Base-by-base conservation (phyloP, 441 rosid species). In the Erodium trifolium region DNA sequence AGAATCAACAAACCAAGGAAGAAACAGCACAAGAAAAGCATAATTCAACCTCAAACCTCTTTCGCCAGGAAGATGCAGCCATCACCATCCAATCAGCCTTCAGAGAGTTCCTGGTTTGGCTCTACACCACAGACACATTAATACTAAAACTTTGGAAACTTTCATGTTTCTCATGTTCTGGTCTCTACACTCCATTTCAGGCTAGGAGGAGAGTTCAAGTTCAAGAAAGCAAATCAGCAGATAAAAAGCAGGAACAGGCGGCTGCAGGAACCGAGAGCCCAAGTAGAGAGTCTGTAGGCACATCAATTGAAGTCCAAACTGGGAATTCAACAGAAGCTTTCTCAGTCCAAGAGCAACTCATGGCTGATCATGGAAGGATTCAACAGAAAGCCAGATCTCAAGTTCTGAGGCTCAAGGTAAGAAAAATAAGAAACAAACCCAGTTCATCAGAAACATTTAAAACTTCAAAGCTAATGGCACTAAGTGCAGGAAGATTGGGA, bases 401-500 rank as follows among this genome's bases (percentile, higher is more conserved):
- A 63, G 73, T 78, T 79, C 60, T 77, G 39, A 86, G 72, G 79
- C 76, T 83, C 62, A 90, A 86, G 98, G 91, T 87, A 75, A 73
- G 63, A 23, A 19, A 19, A 59, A 68, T 55, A 67, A 9, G 0
- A 19, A 67, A 29, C 1, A 34, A 16, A 35, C 2, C 43, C 57
- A 13, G 13, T 49, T 11, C 16, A n/a, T 49, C 16, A 11, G 17
- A 49, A 49, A 49, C n/a, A 49, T 49, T 49, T 49, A 14, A 49
- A 49, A 49, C 57, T 49, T 49, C 14, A 49, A 49, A 49, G 16
- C 13, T 0, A 13, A 49, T 49, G 16, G 4, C 57, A 49, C n/a
- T 2, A 70, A 67, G 64, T 45, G 73, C 82, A 87, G 92, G 90
- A 89, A 79, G 94, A 86, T n/a, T 86, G 97, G 96, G 94, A 93